These are phyloP conservation scores for Debaryomyces castellii DNA, from an alignment of 805 yeast species.

Conservation along the genomic window DNA sequence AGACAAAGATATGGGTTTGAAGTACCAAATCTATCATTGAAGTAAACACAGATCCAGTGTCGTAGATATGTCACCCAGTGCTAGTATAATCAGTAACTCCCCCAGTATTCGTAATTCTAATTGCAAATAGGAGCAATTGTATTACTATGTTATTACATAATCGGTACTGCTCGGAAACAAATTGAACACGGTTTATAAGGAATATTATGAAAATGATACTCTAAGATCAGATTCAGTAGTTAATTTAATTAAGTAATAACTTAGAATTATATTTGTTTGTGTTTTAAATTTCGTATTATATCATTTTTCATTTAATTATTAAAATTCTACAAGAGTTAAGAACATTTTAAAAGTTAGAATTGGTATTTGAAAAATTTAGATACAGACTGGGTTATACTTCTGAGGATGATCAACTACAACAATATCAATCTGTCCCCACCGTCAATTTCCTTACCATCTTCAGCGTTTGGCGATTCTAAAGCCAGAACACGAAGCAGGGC, in stretches of 20 bases:
- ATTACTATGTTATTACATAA: not conserved
- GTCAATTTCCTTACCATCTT: slow-evolving; percentile 27
- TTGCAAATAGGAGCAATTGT: slow-evolving; percentile 2
- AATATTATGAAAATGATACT: not conserved
- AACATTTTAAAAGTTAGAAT: not conserved
- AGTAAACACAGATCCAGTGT: too few relatives aligned
- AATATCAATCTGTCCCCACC: slow-evolving; percentile 29
- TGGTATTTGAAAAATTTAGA: not conserved
- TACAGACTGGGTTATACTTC: not conserved
- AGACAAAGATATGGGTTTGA: too few relatives aligned
- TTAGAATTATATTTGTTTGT: not conserved
- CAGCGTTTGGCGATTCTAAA: slow-evolving; percentile 22
- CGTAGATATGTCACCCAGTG: too few relatives aligned
- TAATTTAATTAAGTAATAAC: not conserved
- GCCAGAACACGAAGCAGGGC: slow-evolving; percentile 62
- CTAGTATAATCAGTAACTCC: too few relatives aligned
- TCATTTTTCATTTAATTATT: not conserved
- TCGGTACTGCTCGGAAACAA: slow-evolving; percentile 1
- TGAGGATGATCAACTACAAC: slow-evolving; percentile 7
- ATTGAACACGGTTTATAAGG: slow-evolving; percentile 1
- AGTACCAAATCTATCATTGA: too few relatives aligned
- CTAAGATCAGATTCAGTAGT: not conserved
- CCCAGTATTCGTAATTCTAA: too few relatives aligned
- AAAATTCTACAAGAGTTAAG: not conserved
- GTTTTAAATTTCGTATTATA: not conserved